Conservation (phyloP, 163 green algal genomes). For the Chlorella variabilis region DNA sequence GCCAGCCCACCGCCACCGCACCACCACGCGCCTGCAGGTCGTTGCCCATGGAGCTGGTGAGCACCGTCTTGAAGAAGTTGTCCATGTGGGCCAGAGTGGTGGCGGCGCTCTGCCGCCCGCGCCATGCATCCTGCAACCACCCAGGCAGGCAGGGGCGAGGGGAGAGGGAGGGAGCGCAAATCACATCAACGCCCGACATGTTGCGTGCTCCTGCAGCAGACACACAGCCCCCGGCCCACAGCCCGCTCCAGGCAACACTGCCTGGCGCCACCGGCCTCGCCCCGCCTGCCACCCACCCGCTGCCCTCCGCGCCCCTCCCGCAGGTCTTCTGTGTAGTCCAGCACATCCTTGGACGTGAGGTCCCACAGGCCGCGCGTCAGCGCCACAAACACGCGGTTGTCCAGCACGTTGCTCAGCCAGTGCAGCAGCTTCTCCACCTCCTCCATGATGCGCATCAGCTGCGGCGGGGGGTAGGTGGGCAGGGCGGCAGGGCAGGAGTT, state of each 20-base stretch:
- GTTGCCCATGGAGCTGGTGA: conserved; percentile 60
- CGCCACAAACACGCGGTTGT: conserved; percentile 68
- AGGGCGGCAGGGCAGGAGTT: not conserved
- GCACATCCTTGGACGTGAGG: conserved; percentile 64
- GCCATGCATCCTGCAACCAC: conserved; percentile 63
- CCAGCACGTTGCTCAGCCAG: conserved; percentile 54
- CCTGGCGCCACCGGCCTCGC: not conserved
- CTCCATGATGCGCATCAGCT: conserved; percentile 43
- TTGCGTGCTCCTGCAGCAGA: too few relatives aligned
- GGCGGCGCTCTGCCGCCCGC: conserved; percentile 62
- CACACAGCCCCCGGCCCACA: too few relatives aligned
- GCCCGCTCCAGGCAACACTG: not conserved
- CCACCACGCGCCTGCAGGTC: conserved; percentile 51
- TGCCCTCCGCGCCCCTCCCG: conserved; percentile 53
- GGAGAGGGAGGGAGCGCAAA: not conserved
- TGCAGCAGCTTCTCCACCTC: conserved; percentile 60
- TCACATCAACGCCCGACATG: not conserved
- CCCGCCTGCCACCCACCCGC: conserved; percentile 30
- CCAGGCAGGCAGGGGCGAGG: too few relatives aligned
- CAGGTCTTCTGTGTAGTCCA: conserved; percentile 66
- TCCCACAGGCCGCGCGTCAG: conserved; percentile 74
- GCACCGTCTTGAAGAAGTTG: conserved; percentile 62
- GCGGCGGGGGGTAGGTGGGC: not conserved
- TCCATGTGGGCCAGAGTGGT: conserved; percentile 58
- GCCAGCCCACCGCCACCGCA: not conserved